Conservation (phyloP, 2,329 filamentous ascomycete species). For the Fusarium sterilihyphosum region DNA sequence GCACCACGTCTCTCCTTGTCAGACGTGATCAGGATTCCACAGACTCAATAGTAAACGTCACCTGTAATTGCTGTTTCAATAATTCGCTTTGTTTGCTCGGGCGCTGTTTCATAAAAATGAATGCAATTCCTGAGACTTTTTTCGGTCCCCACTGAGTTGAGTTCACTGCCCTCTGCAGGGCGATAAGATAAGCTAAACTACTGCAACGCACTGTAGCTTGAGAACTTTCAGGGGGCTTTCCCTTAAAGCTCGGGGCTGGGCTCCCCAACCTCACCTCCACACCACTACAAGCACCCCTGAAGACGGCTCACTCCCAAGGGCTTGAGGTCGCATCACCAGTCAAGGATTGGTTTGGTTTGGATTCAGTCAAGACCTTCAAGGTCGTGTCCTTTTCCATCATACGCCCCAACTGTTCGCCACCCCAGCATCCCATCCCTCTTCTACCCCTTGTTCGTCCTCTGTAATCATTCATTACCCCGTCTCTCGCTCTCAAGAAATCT, state of each 20-base stretch:
- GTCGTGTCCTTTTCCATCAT: conserved; percentile 25
- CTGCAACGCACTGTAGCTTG: conserved; percentile 26
- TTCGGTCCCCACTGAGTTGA: background rate
- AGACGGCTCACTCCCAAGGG: conserved; percentile 11
- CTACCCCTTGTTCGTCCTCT: conserved; percentile 34
- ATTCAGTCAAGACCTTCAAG: conserved; percentile 10
- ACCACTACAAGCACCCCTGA: conserved; percentile 32
- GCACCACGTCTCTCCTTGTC: conserved; percentile 11
- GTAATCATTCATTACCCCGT: conserved; percentile 42
- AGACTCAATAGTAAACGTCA: background rate
- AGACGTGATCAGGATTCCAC: conserved; percentile 4
- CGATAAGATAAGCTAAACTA: conserved; percentile 35
- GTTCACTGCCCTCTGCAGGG: conserved; percentile 11
- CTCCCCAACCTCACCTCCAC: conserved; percentile 34
- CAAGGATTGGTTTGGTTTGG: background rate
- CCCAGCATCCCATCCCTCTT: conserved; percentile 34
- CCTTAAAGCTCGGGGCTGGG: conserved; percentile 11
- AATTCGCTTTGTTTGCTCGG: conserved; percentile 17
- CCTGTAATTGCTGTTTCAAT: conserved; percentile 26
- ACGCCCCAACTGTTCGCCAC: conserved; percentile 41
- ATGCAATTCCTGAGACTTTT: conserved; percentile 22
- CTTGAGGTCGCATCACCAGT: conserved; percentile 23
- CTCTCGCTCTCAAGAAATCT: conserved; percentile 29
- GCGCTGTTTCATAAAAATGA: conserved; percentile 37
- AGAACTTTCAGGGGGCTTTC: conserved; percentile 20